phyloP scores from a whole-genome alignment of 2,329 filamentous ascomycete species.

The Podosphaera leucotricha region DNA sequence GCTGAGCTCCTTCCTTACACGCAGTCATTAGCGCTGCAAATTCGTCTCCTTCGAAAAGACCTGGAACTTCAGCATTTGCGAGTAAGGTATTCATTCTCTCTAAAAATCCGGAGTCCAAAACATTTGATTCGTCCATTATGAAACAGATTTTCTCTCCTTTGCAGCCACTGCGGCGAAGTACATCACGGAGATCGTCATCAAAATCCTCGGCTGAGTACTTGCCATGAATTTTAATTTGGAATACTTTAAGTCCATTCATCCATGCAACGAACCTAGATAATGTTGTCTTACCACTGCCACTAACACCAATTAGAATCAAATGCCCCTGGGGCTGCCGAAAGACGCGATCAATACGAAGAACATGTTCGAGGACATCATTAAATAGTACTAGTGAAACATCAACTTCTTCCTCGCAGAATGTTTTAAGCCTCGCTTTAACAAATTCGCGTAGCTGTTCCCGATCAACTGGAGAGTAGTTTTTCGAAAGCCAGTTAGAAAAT shows the following conservation, averaged over 20 bases:
- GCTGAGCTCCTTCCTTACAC: slow-evolving; percentile 93
- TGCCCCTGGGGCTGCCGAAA: slow-evolving; percentile 97
- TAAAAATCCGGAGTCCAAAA: slow-evolving; percentile 92
- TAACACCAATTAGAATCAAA: slow-evolving; percentile 94
- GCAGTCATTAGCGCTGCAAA: slow-evolving; percentile 97
- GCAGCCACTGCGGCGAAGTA: slow-evolving; percentile 80
- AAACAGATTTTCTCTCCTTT: slow-evolving; percentile 99
- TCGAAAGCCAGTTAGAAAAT: slow-evolving; percentile 98
- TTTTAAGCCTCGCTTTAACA: slow-evolving; percentile 87
- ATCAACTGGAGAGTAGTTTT: slow-evolving; percentile 93
- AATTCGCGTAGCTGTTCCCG: slow-evolving; percentile 89
- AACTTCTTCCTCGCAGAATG: slow-evolving; percentile 98
- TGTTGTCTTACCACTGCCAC: slow-evolving; percentile 95
- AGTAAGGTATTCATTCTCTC: slow-evolving; percentile 98
- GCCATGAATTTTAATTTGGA: slow-evolving; percentile 99
- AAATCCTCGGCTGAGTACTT: slow-evolving; percentile 98
- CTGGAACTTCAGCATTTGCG: slow-evolving; percentile 96
- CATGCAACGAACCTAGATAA: slow-evolving; percentile 94
- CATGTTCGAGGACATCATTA: slow-evolving; percentile 96
- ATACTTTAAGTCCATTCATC: slow-evolving; percentile 99
- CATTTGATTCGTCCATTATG: slow-evolving; percentile 99
- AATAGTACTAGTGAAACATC: slow-evolving; percentile 97
- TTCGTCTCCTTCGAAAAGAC: slow-evolving; percentile 97
- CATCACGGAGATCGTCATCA: slow-evolving; percentile 86
- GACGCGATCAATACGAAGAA: slow-evolving; percentile 91